phyloP scores from a whole-genome alignment of 805 yeast genomes.

The Yarrowia divulgata region DNA sequence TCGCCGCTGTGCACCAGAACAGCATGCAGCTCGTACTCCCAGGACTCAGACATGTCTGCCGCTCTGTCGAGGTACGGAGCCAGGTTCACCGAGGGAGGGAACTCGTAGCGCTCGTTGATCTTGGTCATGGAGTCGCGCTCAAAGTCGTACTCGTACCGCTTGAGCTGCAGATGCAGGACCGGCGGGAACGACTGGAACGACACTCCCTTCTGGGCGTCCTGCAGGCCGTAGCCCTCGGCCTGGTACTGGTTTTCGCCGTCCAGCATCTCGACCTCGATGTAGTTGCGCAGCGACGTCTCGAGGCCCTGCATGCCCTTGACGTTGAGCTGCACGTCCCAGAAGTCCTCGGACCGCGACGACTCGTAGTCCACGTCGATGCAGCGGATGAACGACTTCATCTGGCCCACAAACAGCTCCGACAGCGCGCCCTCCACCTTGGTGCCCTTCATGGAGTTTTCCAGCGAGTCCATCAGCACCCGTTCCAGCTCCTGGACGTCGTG shows the following conservation, averaged over 20 bases:
- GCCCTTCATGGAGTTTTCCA: slow-evolving; percentile 90
- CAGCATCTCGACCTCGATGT: slow-evolving; percentile 85
- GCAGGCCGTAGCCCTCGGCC: slow-evolving; percentile 88
- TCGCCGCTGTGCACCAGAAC: slow-evolving; percentile 97
- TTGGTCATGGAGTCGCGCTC: slow-evolving; percentile 86
- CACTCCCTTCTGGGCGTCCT: slow-evolving; percentile 96
- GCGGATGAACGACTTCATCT: slow-evolving; percentile 92
- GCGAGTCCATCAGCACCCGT: slow-evolving; percentile 91
- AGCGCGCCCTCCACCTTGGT: slow-evolving; percentile 78
- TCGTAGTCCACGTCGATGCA: slow-evolving; percentile 94
- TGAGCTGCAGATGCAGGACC: slow-evolving; percentile 89
- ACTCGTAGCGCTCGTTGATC: slow-evolving; percentile 90
- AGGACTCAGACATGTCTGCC: slow-evolving; percentile 58
- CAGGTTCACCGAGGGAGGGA: slow-evolving; percentile 81
- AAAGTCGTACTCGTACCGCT: slow-evolving; percentile 93
- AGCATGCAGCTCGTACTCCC: slow-evolving; percentile 87
- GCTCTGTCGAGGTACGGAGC: slow-evolving; percentile 75
- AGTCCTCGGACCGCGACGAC: slow-evolving; percentile 89
- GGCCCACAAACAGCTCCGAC: slow-evolving; percentile 89
- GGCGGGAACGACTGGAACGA: slow-evolving; percentile 90
- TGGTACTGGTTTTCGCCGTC: slow-evolving; percentile 96
- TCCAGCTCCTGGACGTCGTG: slow-evolving; percentile 98
- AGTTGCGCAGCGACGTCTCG: slow-evolving; percentile 79
- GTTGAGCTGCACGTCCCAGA: slow-evolving; percentile 97
- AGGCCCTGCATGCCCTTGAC: slow-evolving; percentile 82